Evolutionary conservation across 2,329 filamentous ascomycete genomes (phyloP).

Genomic region (Clarireedia sp.): DNA sequence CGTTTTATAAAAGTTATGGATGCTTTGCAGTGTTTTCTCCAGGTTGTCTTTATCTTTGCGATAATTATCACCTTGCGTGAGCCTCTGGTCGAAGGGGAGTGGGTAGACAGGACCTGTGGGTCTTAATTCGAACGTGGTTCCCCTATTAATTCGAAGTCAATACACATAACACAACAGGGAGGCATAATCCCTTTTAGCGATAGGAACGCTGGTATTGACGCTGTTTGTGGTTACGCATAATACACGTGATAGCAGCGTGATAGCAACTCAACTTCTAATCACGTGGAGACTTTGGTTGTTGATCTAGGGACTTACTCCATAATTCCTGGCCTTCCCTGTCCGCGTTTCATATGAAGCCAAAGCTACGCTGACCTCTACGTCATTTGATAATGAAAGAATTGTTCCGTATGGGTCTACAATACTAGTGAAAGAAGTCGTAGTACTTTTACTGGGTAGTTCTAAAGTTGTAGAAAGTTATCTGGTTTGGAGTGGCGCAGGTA

Average conservation of each 20-base stretch:
- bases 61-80: conserved; percentile 20
- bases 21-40: conserved; percentile 7
- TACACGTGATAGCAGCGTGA: background rate
- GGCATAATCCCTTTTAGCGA: background rate
- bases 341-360: background rate
- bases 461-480: too few relatives aligned
- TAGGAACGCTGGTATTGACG: too few relatives aligned
- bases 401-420: background rate
- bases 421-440: too few relatives aligned
- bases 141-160: background rate
- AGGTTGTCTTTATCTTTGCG: conserved; percentile 18
- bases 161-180: background rate
- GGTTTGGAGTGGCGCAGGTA: too few relatives aligned
- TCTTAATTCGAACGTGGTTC: conserved; percentile 3
- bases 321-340: background rate
- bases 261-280: background rate
- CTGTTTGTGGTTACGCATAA: too few relatives aligned
- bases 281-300: background rate
- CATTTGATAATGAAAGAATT: background rate
- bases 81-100: conserved; percentile 19
- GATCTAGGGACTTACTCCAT: conserved; percentile 4
- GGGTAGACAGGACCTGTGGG: conserved; percentile 14
- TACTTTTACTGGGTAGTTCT: too few relatives aligned
- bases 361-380: background rate
- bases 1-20: conserved; percentile 14